Evolutionary conservation across 495 filamentous ascomycete genomes (phyloP).

Genomic region (Trichocladium uniseriatum): DNA sequence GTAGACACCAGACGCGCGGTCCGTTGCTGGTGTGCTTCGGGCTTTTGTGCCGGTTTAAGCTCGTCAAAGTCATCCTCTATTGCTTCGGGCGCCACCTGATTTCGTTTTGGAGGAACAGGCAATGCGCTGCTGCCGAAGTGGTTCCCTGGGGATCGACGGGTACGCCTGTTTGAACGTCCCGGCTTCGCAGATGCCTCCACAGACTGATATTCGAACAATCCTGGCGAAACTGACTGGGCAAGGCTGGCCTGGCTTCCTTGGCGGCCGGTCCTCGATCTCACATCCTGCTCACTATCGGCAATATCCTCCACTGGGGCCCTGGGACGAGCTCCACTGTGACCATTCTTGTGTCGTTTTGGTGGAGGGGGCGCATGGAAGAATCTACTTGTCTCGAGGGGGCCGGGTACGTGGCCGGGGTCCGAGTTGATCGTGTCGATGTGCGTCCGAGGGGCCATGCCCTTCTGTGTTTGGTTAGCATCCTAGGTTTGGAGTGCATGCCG

Average conservation of each 20-base stretch:
- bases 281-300: constrained; percentile 20
- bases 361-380: constrained; percentile 3
- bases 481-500: background rate
- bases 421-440: constrained; percentile 10
- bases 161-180: constrained; percentile 6
- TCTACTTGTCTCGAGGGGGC: background rate
- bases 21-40: background rate
- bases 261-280: background rate
- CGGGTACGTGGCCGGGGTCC: background rate
- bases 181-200: constrained; percentile 2
- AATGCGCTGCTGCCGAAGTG: background rate
- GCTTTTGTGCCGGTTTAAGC: background rate
- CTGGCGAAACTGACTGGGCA: constrained; percentile 2
- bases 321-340: background rate
- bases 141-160: background rate
- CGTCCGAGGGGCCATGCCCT: background rate
- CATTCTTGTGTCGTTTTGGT: constrained; percentile 23
- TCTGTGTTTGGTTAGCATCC: constrained; percentile 1
- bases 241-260: constrained; percentile 16
- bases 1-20: background rate
- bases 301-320: background rate
- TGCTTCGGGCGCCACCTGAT: background rate
- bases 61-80: constrained; percentile 12
- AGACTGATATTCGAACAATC: constrained; percentile 18
- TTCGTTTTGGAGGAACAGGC: background rate